phyloP scores from a whole-genome alignment of 345 rosid genomes.

The Sapria himalayana region DNA sequence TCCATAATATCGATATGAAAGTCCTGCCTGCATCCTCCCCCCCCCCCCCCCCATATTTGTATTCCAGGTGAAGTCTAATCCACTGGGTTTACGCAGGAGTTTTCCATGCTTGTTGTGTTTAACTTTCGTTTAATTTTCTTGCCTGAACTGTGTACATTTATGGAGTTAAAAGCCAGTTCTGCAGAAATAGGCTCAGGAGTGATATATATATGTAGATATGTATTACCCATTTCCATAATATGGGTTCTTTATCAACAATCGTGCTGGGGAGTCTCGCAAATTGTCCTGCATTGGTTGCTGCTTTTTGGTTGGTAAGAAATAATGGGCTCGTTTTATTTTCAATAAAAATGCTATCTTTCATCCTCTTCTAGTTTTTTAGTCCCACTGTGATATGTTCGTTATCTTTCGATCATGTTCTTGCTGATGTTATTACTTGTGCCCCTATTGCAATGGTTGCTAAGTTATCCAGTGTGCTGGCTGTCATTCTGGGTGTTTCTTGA shows the following conservation, averaged over 20 bases:
- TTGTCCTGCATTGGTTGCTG: conserved; percentile 42
- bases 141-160: conserved; percentile 14
- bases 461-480: conserved; percentile 10
- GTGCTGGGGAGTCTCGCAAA: conserved; percentile 59
- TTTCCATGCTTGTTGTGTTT: too few relatives aligned
- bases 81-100: too few relatives aligned
- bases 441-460: conserved; percentile 12
- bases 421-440: conserved; percentile 8
- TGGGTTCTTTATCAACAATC: conserved; percentile 43
- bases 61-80: too few relatives aligned
- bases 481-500: conserved; percentile 4
- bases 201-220: conserved; percentile 34
- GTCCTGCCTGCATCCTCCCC: too few relatives aligned
- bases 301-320: conserved; percentile 58
- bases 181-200: conserved; percentile 40
- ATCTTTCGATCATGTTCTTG: conserved; percentile 8
- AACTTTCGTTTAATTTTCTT: conserved; percentile 16
- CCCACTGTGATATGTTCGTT: conserved; percentile 2
- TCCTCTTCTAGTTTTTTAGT: conserved; percentile 6
- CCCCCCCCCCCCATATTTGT: too few relatives aligned
- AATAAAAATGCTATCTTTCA: conserved; percentile 10
- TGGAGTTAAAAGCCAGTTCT: conserved; percentile 31
- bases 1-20: too few relatives aligned
- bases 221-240: conserved; percentile 32
- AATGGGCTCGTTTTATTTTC: conserved; percentile 16